Evolutionary conservation across 1,284 basidiomycete genomes (phyloP).

Genomic region (Ustilago tritici): DNA sequence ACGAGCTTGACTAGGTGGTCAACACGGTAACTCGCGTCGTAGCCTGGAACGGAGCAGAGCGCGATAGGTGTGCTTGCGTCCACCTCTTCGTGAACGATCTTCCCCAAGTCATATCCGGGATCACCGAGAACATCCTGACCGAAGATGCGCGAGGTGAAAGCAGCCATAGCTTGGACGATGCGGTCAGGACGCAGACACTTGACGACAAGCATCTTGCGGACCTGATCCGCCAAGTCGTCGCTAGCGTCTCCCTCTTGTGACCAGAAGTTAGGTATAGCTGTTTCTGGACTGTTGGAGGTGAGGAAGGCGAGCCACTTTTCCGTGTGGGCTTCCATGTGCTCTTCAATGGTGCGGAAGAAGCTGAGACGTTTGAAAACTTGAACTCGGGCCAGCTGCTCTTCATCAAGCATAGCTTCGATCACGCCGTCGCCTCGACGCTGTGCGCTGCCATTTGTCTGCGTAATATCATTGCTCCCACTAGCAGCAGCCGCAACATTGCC

Average conservation of each 20-base stretch:
- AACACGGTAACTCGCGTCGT: constrained; percentile 66
- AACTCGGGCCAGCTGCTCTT: constrained; percentile 77
- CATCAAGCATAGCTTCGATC: constrained; percentile 56
- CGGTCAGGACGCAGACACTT: constrained; percentile 92
- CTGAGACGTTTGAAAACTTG: constrained; percentile 69
- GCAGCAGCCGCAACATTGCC: constrained; percentile 76
- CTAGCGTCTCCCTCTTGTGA: constrained; percentile 68
- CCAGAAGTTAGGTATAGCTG: constrained; percentile 79
- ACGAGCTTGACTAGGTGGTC: constrained; percentile 61
- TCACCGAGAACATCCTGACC: constrained; percentile 78
- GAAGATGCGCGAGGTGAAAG: constrained; percentile 82
- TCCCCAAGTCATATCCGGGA: constrained; percentile 38
- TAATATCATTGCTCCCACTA: constrained; percentile 67
- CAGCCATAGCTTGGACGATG: constrained; percentile 81
- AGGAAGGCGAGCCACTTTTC: constrained; percentile 84
- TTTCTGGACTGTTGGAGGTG: constrained; percentile 79
- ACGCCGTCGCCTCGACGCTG: constrained; percentile 42
- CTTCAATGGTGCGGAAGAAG: constrained; percentile 82
- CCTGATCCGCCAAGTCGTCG: constrained; percentile 74
- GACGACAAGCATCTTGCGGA: constrained; percentile 82
- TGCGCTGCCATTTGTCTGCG: constrained; percentile 57
- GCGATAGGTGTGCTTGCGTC: constrained; percentile 61
- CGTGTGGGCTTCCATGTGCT: constrained; percentile 77
- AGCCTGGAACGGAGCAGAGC: constrained; percentile 66
- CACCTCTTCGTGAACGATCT: constrained; percentile 60